Evolutionary conservation across 78 protist genomes (phyloP).

Genomic region (slime mould (Dictyostelium discoideum)): DNA sequence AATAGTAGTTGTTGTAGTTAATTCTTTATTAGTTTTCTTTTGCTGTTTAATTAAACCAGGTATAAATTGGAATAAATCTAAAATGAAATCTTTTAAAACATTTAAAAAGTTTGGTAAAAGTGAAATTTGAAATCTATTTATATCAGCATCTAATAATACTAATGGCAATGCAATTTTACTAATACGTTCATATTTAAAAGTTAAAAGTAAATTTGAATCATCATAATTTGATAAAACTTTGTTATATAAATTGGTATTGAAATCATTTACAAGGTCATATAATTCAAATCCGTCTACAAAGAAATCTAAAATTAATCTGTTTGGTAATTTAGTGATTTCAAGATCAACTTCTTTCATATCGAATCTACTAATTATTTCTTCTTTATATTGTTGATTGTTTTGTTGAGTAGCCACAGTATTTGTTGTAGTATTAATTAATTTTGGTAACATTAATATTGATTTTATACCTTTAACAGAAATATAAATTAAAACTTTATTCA

Average conservation of each 20-base stretch:
- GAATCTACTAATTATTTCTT: neutral
- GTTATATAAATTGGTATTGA: neutral
- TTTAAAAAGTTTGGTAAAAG: neutral
- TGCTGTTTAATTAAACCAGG: slow-evolving; percentile 25
- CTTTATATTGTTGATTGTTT: neutral
- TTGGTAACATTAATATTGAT: neutral
- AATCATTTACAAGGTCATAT: neutral
- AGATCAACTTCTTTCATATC: slow-evolving; percentile 38
- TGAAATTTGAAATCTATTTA: neutral
- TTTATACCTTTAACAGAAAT: slow-evolving; percentile 9
- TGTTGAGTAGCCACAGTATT: neutral
- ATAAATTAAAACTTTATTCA: neutral
- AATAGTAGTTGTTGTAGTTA: neutral
- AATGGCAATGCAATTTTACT: neutral
- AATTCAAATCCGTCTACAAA: slow-evolving; percentile 53
- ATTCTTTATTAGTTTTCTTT: neutral
- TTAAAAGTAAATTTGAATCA: neutral
- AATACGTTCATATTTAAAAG: slow-evolving; percentile 24
- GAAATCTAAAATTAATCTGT: neutral
- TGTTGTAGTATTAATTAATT: neutral
- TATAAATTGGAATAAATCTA: slow-evolving; percentile 46
- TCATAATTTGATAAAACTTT: slow-evolving; percentile 21
- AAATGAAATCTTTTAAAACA: neutral
- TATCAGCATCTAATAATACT: slow-evolving; percentile 2
- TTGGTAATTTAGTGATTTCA: neutral